Evolutionary conservation across 768 basidiomycete species (phyloP).

Genomic region (Suillus placidus): DNA sequence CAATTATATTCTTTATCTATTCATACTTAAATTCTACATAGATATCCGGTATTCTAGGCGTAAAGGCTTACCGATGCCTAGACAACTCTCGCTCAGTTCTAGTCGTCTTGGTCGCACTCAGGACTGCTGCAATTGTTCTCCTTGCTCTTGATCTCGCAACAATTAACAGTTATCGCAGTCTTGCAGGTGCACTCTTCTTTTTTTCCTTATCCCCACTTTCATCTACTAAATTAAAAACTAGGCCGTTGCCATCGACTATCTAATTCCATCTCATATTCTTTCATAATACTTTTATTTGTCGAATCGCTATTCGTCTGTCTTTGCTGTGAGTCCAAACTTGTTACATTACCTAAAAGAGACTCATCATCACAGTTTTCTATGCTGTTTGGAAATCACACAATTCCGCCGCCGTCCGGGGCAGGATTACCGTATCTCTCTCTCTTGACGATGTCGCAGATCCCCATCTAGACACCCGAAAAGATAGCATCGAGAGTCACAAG

Average conservation of each 20-base stretch:
- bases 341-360: not conserved
- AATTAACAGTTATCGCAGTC: conserved; percentile 43
- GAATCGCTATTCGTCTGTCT: conserved; percentile 61
- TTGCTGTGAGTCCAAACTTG: conserved; percentile 52
- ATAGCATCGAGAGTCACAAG: conserved; percentile 8
- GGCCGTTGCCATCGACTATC: conserved; percentile 50
- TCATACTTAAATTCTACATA: conserved; percentile 24
- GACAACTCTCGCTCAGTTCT: conserved; percentile 60
- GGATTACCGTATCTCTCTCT: conserved; percentile 54
- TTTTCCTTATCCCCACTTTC: not conserved
- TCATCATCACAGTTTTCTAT: conserved; percentile 47
- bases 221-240: conserved; percentile 21
- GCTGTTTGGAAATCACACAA: conserved; percentile 57
- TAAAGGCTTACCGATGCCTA: conserved; percentile 68
- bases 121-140: conserved; percentile 43
- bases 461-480: conserved; percentile 8
- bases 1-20: not conserved
- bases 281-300: conserved; percentile 50
- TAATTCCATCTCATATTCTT: conserved; percentile 39
- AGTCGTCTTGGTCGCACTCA: conserved; percentile 43
- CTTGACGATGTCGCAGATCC: conserved; percentile 41
- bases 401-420: conserved; percentile 53
- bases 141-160: conserved; percentile 45
- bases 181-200: conserved; percentile 45
- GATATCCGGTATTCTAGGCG: conserved; percentile 65